Evolutionary conservation across 2,329 filamentous ascomycete genomes (phyloP), one percentile per base, ranked within the genome.

Genomic region (Colletotrichum phormii): DNA sequence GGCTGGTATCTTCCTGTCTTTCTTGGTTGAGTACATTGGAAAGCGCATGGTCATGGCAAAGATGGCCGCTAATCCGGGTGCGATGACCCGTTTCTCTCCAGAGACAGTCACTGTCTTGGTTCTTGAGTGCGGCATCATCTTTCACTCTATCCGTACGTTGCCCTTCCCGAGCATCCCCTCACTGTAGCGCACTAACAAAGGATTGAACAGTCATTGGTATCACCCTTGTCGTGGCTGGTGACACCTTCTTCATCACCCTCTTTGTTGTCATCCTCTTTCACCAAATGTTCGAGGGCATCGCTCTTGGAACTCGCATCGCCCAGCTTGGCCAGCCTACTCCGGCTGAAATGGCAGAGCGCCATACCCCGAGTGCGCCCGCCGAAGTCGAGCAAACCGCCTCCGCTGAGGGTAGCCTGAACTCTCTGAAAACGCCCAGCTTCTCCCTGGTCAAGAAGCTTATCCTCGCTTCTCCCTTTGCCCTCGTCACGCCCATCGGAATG

Each of bases 401-500:
- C 15, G 3, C 49, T 15, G 67, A 49, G 9, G 31, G 59, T 51
- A 73, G 67, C 31, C 53, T 68, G 58, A 59, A 54, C 66, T 66
- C 58, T 15, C 49, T 71, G 35, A 72, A 74, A 53, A 42, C 65
- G 2, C 62, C 64, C 13, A 31, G 15, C 18, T 75, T 87, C 35
- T 79, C 83, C 9, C 80, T 86, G 77, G 75, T 76, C 71, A 85
- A 85, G 73, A 93, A 94, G 78, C 81, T 91, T 3, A 74, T 89
- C 13, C 90, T 95, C 83, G 92, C 88, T 0, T 75, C 81, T 1
- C 85, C 87, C 0, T 95, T 95, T 77, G 89, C 92, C 0, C 83
- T 95, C 31, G 90, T 94, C 67, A 95, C 93, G 0, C 93, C 93
- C 0, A 84, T 94, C 35, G 94, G 93, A 12, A 95, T 95, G 93